Conservation (phyloP, 495 filamentous ascomycete genomes). For the Aspergillus baeticus region DNA sequence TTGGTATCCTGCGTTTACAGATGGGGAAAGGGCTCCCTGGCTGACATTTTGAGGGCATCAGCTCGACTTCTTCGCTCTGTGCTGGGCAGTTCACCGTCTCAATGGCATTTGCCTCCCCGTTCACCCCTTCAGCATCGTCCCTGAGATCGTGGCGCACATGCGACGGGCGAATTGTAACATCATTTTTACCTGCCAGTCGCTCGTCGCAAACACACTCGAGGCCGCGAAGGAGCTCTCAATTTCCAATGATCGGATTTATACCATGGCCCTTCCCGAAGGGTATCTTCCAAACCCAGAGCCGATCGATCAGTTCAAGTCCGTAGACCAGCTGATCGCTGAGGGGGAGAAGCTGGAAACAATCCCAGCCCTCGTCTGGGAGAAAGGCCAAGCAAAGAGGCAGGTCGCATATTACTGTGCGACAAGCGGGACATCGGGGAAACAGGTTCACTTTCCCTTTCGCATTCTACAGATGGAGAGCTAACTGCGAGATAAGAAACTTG, state of each 20-base stretch:
- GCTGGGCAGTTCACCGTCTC: conserved; percentile 20
- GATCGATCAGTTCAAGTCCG: conserved; percentile 13
- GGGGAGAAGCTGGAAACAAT: conserved; percentile 6
- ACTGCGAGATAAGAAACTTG: conserved; percentile 7
- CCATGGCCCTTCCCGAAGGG: conserved; percentile 4
- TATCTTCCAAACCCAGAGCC: conserved; percentile 6
- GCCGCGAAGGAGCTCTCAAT: conserved; percentile 8
- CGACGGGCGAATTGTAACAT: conserved; percentile 1
- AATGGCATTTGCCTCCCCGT: conserved; percentile 14
- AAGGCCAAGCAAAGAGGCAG: conserved; percentile 6
- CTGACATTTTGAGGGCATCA: not conserved
- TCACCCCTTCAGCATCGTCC: conserved; percentile 11
- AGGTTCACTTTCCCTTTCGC: not conserved
- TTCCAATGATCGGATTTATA: not conserved
- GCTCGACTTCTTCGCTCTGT: conserved; percentile 15
- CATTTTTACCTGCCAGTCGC: conserved; percentile 12
- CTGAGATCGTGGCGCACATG: conserved; percentile 17
- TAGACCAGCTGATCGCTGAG: conserved; percentile 3
- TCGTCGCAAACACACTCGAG: conserved; percentile 1
- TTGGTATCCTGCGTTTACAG: not conserved
- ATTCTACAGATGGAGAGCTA: not conserved
- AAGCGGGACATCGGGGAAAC: conserved; percentile 18
- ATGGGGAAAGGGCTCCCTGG: not conserved
- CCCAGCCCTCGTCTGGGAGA: conserved; percentile 5
- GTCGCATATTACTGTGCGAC: conserved; percentile 16